Base-by-base conservation (phyloP, 164 flowering plant species). In the Taxillus chinensis region DNA sequence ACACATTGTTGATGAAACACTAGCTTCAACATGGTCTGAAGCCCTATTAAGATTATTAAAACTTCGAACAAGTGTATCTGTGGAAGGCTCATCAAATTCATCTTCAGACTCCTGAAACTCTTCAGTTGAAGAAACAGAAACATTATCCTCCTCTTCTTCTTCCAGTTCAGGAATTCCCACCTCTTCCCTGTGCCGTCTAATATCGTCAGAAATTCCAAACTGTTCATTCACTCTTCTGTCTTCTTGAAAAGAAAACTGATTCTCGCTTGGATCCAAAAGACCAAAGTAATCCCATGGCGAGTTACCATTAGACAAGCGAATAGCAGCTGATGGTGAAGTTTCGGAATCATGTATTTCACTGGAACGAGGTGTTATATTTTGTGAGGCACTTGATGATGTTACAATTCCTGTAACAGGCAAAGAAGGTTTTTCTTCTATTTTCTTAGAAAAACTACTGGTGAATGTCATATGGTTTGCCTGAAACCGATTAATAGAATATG, bases 221-320 rank as follows among this genome's bases (percentile, higher is more conserved):
- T 63, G 79, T 63, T 72, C 71, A 63, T 61, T 68, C 61, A 64
- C n/a, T 37, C 45, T 81, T 59, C 64, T 69, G 11, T 69, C 80
- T 48, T 83, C 85, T 63, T 74, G 84, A 66, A 74, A 73, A 63
- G 93, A 80, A 71, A 81, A 75, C 48, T 82, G 86, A 41, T 75
- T 68, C 58, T 87, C 87, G 63, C 72, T 67, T 2, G 92, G 80
- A 75, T 43, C 46, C 73, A 80, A 64, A 66, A 73, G 54, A 77
- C 88, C 10, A 71, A 90, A 93, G 70, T 66, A 93, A 76, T 93
- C 99, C 97, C 97, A 93, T 16, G 84, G 89, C 56, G 86, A 74
- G 63, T 75, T 73, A 64, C 60, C 84, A 41, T 78, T 62, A 2
- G 79, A 74, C n/a, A 63, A 13, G 14, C 83, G 65, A 59, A 79